These are phyloP conservation scores for Gryganskiella cystojenkinii DNA, from an alignment of 192 early-diverging fungal genomes.

Conservation along the genomic window DNA sequence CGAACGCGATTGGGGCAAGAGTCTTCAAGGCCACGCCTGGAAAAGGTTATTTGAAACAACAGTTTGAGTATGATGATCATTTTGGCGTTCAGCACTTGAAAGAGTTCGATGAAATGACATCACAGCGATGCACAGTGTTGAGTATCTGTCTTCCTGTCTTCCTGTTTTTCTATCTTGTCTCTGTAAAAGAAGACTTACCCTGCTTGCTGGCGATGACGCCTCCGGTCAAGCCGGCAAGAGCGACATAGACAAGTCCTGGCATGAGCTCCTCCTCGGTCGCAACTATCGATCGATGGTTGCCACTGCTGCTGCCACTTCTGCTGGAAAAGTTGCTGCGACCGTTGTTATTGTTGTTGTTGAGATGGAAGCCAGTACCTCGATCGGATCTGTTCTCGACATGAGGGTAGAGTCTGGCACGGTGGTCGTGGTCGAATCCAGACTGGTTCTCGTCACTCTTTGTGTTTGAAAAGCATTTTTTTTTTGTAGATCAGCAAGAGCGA, in stretches of 20 bases:
- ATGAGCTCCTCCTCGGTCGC: constrained; percentile 20
- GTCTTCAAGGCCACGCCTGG: neutral
- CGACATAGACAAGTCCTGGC: constrained; percentile 8
- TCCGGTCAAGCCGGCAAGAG: constrained; percentile 22
- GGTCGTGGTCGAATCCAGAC: neutral
- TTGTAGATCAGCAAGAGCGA: no score
- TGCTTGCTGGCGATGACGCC: constrained; percentile 6
- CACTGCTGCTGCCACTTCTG: neutral
- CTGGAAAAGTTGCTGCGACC: neutral
- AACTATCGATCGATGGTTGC: neutral
- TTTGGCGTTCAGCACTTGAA: no score
- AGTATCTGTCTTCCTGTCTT: no score
- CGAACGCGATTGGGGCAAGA: constrained; percentile 15
- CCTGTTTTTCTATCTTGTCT: neutral
- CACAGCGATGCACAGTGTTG: no score
- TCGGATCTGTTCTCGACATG: neutral
- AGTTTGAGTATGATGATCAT: neutral
- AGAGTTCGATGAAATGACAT: no score
- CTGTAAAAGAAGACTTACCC: neutral
- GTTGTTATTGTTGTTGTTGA: neutral
- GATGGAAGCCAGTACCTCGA: neutral
- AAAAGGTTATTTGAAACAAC: neutral
- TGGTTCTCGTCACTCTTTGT: neutral
- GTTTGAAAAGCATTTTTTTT: neutral
- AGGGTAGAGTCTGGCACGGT: neutral